Percentiles rank a stretch among this genome's conserved stretches.
phyloP scores from a whole-genome alignment of 1,284 basidiomycete genomes.

The Microbotryum scabiosae region DNA sequence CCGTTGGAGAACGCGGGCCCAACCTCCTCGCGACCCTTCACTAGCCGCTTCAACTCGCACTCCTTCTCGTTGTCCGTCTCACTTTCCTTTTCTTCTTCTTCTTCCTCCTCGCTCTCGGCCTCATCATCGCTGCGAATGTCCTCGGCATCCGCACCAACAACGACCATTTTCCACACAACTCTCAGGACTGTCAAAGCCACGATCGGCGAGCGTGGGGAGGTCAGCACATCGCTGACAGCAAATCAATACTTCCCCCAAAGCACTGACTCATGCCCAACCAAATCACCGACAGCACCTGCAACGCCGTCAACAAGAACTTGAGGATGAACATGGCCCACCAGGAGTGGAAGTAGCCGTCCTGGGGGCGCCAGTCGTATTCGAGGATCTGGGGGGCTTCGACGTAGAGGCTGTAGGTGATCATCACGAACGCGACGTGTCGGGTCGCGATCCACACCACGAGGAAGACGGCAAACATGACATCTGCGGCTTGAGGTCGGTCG shows the following conservation, averaged over 20 bases:
- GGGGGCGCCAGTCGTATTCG: conserved; percentile 53
- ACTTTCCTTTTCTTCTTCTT: conserved; percentile 66
- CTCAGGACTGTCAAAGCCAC: conserved; percentile 43
- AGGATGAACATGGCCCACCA: conserved; percentile 48
- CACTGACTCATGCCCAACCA: conserved; percentile 19
- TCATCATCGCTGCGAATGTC: conserved; percentile 83
- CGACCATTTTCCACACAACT: conserved; percentile 63
- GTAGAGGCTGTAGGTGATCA: conserved; percentile 57
- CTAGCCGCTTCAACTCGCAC: neutral
- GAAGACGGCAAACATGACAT: conserved; percentile 70
- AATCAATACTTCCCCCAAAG: conserved; percentile 11
- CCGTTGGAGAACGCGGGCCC: no score
- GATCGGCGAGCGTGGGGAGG: conserved; percentile 64
- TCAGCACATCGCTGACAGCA: conserved; percentile 25
- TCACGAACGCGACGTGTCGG: conserved; percentile 66
- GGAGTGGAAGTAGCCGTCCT: conserved; percentile 53
- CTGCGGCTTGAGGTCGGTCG: conserved; percentile 54
- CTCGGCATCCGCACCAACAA: conserved; percentile 67
- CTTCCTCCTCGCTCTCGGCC: conserved; percentile 39
- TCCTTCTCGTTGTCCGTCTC: conserved; percentile 2
- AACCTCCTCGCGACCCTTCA: neutral
- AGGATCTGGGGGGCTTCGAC: conserved; percentile 49
- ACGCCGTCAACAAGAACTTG: conserved; percentile 49
- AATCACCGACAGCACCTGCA: conserved; percentile 50
- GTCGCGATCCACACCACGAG: conserved; percentile 82